A percentile compares a stretch with the other conserved stretches of the same genome.
Evolutionary conservation across 2,329 filamentous ascomycete genomes (phyloP).

Genomic region (Cryphonectria japonica): DNA sequence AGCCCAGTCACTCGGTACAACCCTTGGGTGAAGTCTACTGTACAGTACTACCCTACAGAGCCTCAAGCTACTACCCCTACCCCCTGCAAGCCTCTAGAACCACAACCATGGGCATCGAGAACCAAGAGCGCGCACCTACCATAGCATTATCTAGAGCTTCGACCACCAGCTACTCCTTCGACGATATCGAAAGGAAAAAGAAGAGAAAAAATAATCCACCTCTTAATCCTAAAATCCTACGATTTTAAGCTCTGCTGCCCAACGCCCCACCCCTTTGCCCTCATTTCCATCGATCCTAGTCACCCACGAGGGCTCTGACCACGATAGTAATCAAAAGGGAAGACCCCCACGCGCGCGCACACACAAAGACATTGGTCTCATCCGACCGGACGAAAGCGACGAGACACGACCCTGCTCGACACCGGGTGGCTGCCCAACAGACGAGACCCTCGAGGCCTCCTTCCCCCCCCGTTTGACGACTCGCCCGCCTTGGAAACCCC

Average conservation of each 20-base stretch:
- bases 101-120: not conserved
- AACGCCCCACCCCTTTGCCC: slow-evolving; percentile 27
- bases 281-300: slow-evolving; percentile 20
- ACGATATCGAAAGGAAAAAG: not conserved
- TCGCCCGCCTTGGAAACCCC: no score
- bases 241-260: slow-evolving; percentile 26
- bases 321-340: not conserved
- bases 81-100: slow-evolving; percentile 9
- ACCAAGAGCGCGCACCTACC: not conserved
- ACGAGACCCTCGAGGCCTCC: not conserved
- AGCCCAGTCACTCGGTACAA: not conserved
- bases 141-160: slow-evolving; percentile 5
- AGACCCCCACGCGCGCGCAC: not conserved
- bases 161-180: slow-evolving; percentile 7
- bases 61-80: not conserved
- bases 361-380: not conserved
- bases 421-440: slow-evolving; percentile 10
- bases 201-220: slow-evolving; percentile 11
- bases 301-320: not conserved
- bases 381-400: not conserved
- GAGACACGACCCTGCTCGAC: no score
- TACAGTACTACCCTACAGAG: slow-evolving; percentile 9
- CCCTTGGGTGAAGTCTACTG: not conserved
- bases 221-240: slow-evolving; percentile 12
- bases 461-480: not conserved